A percentile compares a stretch with the other conserved stretches of the same genome.
Conservation (phyloP, 805 yeast species). For the Suhomyces emberorum region DNA sequence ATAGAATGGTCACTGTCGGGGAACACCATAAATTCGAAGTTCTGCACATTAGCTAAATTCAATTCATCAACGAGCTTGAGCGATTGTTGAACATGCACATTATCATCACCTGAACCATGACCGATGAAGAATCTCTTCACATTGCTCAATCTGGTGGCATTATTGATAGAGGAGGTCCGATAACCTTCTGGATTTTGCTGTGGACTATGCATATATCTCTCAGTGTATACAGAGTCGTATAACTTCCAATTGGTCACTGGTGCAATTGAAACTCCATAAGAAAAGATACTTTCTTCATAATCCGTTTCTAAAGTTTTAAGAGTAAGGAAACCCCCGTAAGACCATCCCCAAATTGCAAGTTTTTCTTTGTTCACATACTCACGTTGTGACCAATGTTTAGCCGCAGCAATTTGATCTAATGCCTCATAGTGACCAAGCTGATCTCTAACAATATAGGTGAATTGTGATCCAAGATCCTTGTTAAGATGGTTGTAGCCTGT, state of each 20-base stretch:
- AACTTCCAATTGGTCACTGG: constrained; percentile 79
- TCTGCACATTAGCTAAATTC: constrained; percentile 66
- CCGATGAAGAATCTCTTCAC: constrained; percentile 61
- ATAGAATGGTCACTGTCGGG: constrained; percentile 81
- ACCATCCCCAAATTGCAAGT: constrained; percentile 85
- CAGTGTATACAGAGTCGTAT: constrained; percentile 78
- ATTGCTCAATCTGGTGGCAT: constrained; percentile 42
- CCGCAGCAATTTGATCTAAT: constrained; percentile 83
- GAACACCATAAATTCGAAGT: constrained; percentile 74
- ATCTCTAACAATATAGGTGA: constrained; percentile 77
- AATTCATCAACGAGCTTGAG: constrained; percentile 58
- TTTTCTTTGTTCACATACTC: constrained; percentile 57
- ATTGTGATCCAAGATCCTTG: constrained; percentile 45
- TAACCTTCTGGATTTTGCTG: constrained; percentile 49
- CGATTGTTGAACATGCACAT: constrained; percentile 75
- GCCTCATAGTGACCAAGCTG: constrained; percentile 81
- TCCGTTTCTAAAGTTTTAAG: constrained; percentile 72
- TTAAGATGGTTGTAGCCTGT: constrained; percentile 79
- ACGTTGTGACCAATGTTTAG: constrained; percentile 60
- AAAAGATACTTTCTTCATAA: constrained; percentile 51
- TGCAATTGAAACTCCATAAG: constrained; percentile 78
- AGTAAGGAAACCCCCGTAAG: constrained; percentile 79
- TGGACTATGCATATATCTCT: constrained; percentile 67
- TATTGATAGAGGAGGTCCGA: constrained; percentile 40
- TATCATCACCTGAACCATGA: constrained; percentile 85